Percentiles rank a stretch among this genome's conserved stretches.
Conservation (phyloP, 805 yeast genomes). For the Candida michaelii region DNA sequence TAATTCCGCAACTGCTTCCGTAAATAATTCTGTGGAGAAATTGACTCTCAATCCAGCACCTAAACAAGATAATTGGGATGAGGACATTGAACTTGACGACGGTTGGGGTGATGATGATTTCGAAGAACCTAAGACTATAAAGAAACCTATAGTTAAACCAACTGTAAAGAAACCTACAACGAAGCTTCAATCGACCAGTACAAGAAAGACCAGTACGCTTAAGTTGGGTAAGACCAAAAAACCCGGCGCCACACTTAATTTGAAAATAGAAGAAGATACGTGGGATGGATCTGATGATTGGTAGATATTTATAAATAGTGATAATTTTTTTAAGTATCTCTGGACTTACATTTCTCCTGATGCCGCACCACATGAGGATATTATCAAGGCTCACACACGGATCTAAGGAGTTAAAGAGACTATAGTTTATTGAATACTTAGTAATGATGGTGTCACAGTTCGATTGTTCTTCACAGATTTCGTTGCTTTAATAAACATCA, state of each 20-base stretch:
- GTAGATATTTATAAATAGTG: constrained; percentile 7
- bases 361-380: too few species aligned
- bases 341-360: not conserved
- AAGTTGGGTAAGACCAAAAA: constrained; percentile 24
- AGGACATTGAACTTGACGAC: constrained; percentile 35
- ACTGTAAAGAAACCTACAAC: not conserved
- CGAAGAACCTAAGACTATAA: constrained; percentile 6
- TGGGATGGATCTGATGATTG: constrained; percentile 29
- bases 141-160: not conserved
- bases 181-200: too few species aligned
- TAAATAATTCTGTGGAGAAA: not conserved
- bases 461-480: too few species aligned
- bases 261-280: constrained; percentile 26
- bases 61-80: constrained; percentile 8
- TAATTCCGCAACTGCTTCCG: not conserved
- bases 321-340: not conserved
- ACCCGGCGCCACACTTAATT: constrained; percentile 24
- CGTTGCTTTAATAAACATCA: too few species aligned
- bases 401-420: too few species aligned
- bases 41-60: constrained; percentile 2
- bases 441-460: too few species aligned
- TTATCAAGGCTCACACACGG: too few species aligned
- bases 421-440: too few species aligned
- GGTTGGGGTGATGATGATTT: constrained; percentile 20
- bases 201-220: constrained; percentile 19